Base-by-base conservation (phyloP, 345 rosid species). In the Gossypium herbaceum region DNA sequence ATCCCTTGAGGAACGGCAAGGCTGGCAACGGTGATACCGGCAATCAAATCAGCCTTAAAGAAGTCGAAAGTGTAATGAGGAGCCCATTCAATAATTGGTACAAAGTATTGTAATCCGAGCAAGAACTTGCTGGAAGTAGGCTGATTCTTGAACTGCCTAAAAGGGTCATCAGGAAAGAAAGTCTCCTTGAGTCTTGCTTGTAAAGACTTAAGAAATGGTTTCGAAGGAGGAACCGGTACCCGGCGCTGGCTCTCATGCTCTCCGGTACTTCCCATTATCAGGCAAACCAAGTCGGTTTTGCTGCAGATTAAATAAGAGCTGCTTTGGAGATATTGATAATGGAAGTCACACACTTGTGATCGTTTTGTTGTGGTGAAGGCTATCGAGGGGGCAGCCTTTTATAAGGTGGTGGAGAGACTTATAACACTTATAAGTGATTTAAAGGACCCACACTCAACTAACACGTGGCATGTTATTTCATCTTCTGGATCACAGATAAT, bases 1-100 rank as follows among this genome's bases (percentile, higher is more conserved):
- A 95, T 95, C 72, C 99, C 99, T 75, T 95, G 99, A 63, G 99
- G 98, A 39, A 95, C 89, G 2, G 98, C 99, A 10, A 95, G 97
- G 72, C 98, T 93, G 68, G 98, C 98, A 12, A 95, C 89, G 62
- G 99, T 95, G 79, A 95, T 86, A 17, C 99, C 99, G 10, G 99
- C 79, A 0, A 95, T 59, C 69, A 95, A 81, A 74, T 95, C 99
- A 17, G 97, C 84, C 75, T 91, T 93, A 73, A 95, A 86, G 81
- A 86, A 90, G 44, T 83, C 55, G 44, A 91, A 88, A 74, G 91
- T 88, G 86, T 95, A 95, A 58, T 86, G 85, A 34, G 99, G 98
- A 63, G 87, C 97, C 99, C 99, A 95, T 76, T 91, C 97, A 11
- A 87, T 80, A 10, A 95, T 87, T 0, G 99, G 98, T 17, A 95